Base-by-base conservation (phyloP, 257 asterid species). In the Solanum acaule region DNA sequence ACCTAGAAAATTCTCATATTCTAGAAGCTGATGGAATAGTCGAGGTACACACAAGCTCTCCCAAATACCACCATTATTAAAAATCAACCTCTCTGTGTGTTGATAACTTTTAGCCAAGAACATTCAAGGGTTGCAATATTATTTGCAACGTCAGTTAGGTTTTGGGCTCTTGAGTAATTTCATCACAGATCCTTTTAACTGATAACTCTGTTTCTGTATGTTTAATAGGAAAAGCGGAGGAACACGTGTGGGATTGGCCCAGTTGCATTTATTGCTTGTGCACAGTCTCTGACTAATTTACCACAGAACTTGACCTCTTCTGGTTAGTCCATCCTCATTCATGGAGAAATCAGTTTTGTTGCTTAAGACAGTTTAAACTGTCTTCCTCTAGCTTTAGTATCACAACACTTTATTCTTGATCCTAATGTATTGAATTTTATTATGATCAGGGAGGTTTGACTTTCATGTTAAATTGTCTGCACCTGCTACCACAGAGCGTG, bases 401-500 rank as follows among this genome's bases (percentile, higher is more conserved):
- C 52, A 4, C 68, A 46, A 18, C n/a, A 49, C 70, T 82, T 82
- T 49, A 18, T 44, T 86, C 88, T 68, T 86, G 20, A 71, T 46
- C 61, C 15, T 86, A 44, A 71, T 52, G 23, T 22, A 61, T 86
- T 70, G 71, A n/a, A 27, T 71, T 84, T 84, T 85, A 83, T 88
- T 90, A 83, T 82, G 63, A 88, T 84, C 94, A 95, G 98, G 99
- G 90, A 94, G 98, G 86, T 94, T 97, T 27, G 99, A 97, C 93
- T 96, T 94, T 92, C 99, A 97, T 93, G 93, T 97, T 89, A 95
- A 89, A 90, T 94, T 97, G 93, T 94, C 94, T 56, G 96, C 93
- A 82, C 99, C 99, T 88, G 98, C 99, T 90, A 95, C 96, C 79
- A 93, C 95, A 77, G 98, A 97, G 90, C 99, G 99, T 83, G 91